Evolutionary conservation across 805 yeast genomes (phyloP), one percentile per base, ranked within the genome.

Genomic region (Babjeviella inositovora): DNA sequence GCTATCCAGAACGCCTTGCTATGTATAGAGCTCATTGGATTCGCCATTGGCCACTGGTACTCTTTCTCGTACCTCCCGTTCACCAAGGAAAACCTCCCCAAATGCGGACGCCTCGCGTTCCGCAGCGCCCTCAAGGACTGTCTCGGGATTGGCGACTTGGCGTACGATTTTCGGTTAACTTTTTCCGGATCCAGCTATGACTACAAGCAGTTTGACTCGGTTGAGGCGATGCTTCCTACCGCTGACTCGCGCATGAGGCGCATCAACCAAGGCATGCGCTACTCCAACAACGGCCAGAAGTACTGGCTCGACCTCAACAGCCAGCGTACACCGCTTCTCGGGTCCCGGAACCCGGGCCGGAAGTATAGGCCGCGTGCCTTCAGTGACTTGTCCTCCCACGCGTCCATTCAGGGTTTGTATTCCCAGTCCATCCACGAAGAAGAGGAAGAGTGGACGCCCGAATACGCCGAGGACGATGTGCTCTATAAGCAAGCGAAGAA

Each of bases 261-360:
- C 29, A 63, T 87, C 24, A 70, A 72, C 30, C 76, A 81, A 28
- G 99, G 99, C 0, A 45, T 85, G 26, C 48, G 99, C 20, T 82
- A 80, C 43, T 67, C 70, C 14, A 63, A 70, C 23, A 76, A 79
- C 19, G 96, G 96, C 1, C 68, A 67, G 8, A 80, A 76, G 33
- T 84, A 84, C 44, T 90, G 97, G 97, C 50, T 85, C n/a, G n/a
- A n/a, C n/a, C n/a, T n/a, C n/a, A n/a, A n/a, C n/a, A 6, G 37
- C 42, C 2, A 36, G 16, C 11, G 25, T 19, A n/a, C n/a, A n/a
- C n/a, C n/a, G n/a, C n/a, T n/a, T n/a, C n/a, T n/a, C n/a, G n/a
- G n/a, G n/a, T n/a, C n/a, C n/a, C n/a, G n/a, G n/a, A n/a, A n/a
- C n/a, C n/a, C n/a, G n/a, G n/a, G n/a, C n/a, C n/a, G n/a, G n/a